phyloP scores from a whole-genome alignment of 2,329 filamentous ascomycete genomes.

The Lizonia empirigonia region DNA sequence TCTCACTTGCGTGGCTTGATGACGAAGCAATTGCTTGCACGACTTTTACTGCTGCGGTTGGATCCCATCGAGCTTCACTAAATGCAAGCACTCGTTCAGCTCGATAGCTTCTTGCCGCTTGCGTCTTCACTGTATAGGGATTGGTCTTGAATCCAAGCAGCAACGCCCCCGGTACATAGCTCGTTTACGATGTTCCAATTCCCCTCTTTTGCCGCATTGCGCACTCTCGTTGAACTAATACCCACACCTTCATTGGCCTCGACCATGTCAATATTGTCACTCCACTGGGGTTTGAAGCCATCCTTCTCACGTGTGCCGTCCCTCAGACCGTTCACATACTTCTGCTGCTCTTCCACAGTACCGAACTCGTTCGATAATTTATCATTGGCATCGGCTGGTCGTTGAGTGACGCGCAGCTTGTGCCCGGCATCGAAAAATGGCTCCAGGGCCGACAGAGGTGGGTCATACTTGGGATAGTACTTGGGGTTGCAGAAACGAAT shows the following conservation, averaged over 20 bases:
- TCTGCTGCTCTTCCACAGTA: conserved; percentile 58
- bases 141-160: conserved; percentile 62
- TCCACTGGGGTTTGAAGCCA: conserved; percentile 66
- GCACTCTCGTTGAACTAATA: conserved; percentile 66
- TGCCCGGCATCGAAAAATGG: conserved; percentile 67
- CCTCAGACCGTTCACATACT: conserved; percentile 59
- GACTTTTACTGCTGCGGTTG: background rate
- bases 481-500: conserved; percentile 73
- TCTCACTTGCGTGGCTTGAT: background rate
- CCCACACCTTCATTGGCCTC: conserved; percentile 55
- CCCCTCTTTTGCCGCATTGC: conserved; percentile 59
- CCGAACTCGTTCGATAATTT: conserved; percentile 63
- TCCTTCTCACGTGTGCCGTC: conserved; percentile 56
- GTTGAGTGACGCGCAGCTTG: conserved; percentile 66
- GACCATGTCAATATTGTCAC: conserved; percentile 64
- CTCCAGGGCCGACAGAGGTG: conserved; percentile 60
- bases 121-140: conserved; percentile 59
- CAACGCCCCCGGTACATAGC: conserved; percentile 64
- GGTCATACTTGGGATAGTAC: conserved; percentile 63
- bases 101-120: conserved; percentile 46
- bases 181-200: conserved; percentile 56
- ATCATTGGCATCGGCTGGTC: conserved; percentile 53
- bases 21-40: background rate
- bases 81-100: conserved; percentile 21
- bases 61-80: background rate